These are phyloP conservation scores for Fraxinus excelsior DNA, from an alignment of 257 asterid genomes.

Conservation along the genomic window DNA sequence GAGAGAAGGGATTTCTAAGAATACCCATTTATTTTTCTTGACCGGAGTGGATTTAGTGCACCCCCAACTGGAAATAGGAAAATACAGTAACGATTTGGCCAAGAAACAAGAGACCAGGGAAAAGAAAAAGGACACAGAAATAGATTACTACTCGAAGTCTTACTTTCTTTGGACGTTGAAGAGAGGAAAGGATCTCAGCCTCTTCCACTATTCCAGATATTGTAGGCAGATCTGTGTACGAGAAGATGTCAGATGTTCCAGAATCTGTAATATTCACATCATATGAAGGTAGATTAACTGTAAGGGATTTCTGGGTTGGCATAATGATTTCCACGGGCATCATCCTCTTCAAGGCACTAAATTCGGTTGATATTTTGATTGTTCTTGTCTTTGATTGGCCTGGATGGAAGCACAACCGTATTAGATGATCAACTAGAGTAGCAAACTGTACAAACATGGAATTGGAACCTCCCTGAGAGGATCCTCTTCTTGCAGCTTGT, in stretches of 20 bases:
- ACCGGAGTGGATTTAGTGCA: not conserved
- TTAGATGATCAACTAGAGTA: constrained; percentile 84
- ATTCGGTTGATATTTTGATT: constrained; percentile 82
- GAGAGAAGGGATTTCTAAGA: not conserved
- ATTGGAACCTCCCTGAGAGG: constrained; percentile 59
- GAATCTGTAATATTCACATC: constrained; percentile 50
- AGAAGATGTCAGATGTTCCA: constrained; percentile 65
- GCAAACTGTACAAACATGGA: constrained; percentile 84
- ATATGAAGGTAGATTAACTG: constrained; percentile 73
- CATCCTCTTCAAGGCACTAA: constrained; percentile 94
- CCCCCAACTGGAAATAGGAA: not conserved
- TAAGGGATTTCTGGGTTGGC: constrained; percentile 92
- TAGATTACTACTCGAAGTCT: constrained; percentile 25
- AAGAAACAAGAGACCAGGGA: constrained; percentile 8
- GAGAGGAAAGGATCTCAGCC: constrained; percentile 96
- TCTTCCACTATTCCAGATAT: constrained; percentile 92
- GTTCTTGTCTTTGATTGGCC: constrained; percentile 84
- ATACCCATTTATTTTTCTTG: not conserved
- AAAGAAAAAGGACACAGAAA: constrained; percentile 5
- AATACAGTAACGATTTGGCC: constrained; percentile 9
- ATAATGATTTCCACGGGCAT: constrained; percentile 90
- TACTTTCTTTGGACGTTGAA: constrained; percentile 96
- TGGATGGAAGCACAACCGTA: constrained; percentile 85
- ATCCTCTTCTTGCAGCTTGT: constrained; percentile 83
- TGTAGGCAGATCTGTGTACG: constrained; percentile 71